Base-by-base conservation (phyloP, 148 eudicot species). In the Selenicereus undatus region DNA sequence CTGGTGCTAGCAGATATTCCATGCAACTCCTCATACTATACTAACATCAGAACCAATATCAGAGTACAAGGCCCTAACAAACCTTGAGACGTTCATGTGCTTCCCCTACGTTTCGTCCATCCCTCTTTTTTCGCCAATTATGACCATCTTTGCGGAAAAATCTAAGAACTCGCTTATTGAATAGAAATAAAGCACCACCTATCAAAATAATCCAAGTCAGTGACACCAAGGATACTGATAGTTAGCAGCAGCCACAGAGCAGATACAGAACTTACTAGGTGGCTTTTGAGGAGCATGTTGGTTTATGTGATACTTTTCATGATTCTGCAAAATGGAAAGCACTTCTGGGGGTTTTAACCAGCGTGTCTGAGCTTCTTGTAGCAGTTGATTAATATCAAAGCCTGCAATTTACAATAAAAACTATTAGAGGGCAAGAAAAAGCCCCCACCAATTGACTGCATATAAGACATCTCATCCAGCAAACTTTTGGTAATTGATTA, bases 51-150 rank as follows among this genome's bases (percentile, higher is more conserved):
- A 2, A 66, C 12, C 11, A 26, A 51, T 6, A 27, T 51, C n/a
- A 75, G 13, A 58, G 80, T 58, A 74, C 5, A 54, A 58, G 69
- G 77, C 65, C n/a, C 62, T 8, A 77, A 70, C 76, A 82, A 87
- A 95, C 99, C 99, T 96, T 96, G 56, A 96, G 93, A 50, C 95
- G 92, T 78, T 93, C 99, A 79, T 96, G 99, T 48, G 97, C 98
- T 90, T 96, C 99, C 75, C 95, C 97, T 82, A 92, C 92, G 65
- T 90, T 90, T 84, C 89, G 87, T 21, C 94, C 95, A 86, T 96
- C 94, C 88, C 84, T 93, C 89, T 91, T 96, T 82, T 90, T 91
- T 62, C 95, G 89, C 98, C 99, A 96, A 66, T 75, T 92, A 83
- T 96, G 91, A 84, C 98, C 98, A 85, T 96, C 99, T 87, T 86